Evolutionary conservation across 2,329 filamentous ascomycete genomes (phyloP), one percentile per base, ranked within the genome.

Genomic region (Colletotrichum costaricense): DNA sequence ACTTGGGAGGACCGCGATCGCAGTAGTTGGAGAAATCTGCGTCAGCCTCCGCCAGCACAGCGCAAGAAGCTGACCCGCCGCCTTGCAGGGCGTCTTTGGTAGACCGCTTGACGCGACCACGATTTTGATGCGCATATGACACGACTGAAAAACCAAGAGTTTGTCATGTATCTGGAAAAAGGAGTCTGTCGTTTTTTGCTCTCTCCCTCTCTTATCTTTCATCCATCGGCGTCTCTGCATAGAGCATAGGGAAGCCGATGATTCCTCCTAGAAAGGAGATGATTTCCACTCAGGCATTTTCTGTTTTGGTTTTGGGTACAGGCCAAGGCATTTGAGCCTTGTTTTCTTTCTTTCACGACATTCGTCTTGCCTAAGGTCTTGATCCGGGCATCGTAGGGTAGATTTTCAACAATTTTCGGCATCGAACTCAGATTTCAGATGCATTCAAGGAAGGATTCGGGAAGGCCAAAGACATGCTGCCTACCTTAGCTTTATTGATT

Each of bases 1-100:
- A 84, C 85, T 72, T 83, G 82, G 75, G 87, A 89, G 42, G 84
- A 87, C 66, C 86, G 87, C n/a, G 84, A 88, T 75, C 83, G 83
- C 73, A 85, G 81, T 79, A 85, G 81, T 79, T 88, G 84, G 86
- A 82, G 80, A 63, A 80, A 81, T 60, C 83, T 84, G 75, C 83
- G 86, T 49, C 80, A 81, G 9, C 82, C 84, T 30, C 73, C 82
- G 19, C 83, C 86, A 46, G 58, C 72, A 38, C 73, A 74, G 75
- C 81, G 84, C 42, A 82, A 82, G 75, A 84, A 82, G 76, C 79
- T 86, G 60, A 78, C 83, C 28, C 82, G 83, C 26, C 84, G 84
- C 24, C 83, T 87, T 26, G 82, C 84, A 12, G 79, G 79, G 46
- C 77, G 80, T 16, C 75, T 79, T 54, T 73, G 73, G 55, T 75